Percentiles rank a stretch among this genome's conserved stretches.
Conservation (phyloP, 2,329 filamentous ascomycete genomes). For the Aspergillus clavatus region DNA sequence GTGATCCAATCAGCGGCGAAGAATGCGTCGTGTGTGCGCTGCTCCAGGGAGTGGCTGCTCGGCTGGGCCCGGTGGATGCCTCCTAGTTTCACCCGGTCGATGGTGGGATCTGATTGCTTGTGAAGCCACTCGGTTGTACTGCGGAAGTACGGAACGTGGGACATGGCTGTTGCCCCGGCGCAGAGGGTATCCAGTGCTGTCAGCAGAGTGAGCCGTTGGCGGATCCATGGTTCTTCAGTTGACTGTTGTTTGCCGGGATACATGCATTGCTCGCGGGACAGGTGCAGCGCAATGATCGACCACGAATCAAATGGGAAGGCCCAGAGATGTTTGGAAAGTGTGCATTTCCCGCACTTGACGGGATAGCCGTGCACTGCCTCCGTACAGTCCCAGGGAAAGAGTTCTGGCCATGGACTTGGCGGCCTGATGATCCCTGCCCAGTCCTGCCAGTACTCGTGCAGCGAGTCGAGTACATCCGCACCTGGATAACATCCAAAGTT, state of each 20-base stretch:
- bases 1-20: neutral
- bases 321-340: conserved; percentile 43
- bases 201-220: conserved; percentile 33
- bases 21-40: neutral
- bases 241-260: conserved; percentile 21
- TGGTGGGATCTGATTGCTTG: neutral
- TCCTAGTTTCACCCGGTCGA: neutral
- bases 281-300: conserved; percentile 39
- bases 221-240: conserved; percentile 23
- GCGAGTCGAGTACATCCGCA: conserved; percentile 42
- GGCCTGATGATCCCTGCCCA: conserved; percentile 40
- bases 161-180: conserved; percentile 34
- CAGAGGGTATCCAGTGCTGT: conserved; percentile 27
- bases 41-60: neutral
- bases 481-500: conserved; percentile 38
- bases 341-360: conserved; percentile 37
- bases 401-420: conserved; percentile 35
- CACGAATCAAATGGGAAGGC: conserved; percentile 45
- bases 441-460: conserved; percentile 46
- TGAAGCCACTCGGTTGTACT: conserved; percentile 34
- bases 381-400: conserved; percentile 48
- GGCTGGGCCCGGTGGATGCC: neutral
- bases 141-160: conserved; percentile 21
- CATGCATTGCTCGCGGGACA: conserved; percentile 28
- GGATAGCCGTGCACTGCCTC: conserved; percentile 41